Evolutionary conservation across 306 rosid genomes (phyloP).

Genomic region (Calophaca sinica): DNA sequence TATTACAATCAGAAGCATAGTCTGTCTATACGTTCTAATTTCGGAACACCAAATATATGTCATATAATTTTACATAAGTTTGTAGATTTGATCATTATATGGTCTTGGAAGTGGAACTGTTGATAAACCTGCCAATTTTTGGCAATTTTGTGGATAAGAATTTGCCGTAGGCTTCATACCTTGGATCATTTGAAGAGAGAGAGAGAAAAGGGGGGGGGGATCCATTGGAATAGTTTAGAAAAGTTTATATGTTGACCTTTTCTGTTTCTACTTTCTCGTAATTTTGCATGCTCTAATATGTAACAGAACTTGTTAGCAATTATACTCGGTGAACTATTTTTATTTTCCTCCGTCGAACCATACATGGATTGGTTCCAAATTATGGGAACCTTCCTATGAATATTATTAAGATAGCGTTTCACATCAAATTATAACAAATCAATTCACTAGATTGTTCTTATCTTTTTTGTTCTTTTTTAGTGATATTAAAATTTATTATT

Average conservation of each 20-base stretch:
- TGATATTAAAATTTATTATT: too few relatives aligned
- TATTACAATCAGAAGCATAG: conserved; percentile 51
- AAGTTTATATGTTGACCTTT: not conserved
- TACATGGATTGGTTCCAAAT: too few relatives aligned
- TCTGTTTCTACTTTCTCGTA: conserved; percentile 7
- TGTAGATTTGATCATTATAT: conserved; percentile 38
- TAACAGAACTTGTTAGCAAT: conserved; percentile 24
- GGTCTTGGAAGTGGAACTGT: conserved; percentile 47
- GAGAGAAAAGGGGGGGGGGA: too few relatives aligned
- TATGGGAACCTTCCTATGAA: too few relatives aligned
- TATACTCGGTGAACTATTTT: not conserved
- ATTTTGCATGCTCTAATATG: conserved; percentile 11
- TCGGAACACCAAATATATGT: conserved; percentile 35
- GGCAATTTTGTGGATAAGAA: conserved; percentile 47
- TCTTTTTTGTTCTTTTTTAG: too few relatives aligned
- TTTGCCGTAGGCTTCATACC: conserved; percentile 37
- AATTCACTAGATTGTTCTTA: too few relatives aligned
- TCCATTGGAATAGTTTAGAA: conserved; percentile 31
- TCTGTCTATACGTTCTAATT: conserved; percentile 41
- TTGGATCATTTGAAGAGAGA: conserved; percentile 16
- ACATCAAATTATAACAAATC: too few relatives aligned
- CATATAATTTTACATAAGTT: conserved; percentile 5
- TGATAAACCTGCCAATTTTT: conserved; percentile 40
- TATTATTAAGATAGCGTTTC: too few relatives aligned
- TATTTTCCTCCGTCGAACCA: not conserved